Conservation (phyloP, 2,329 filamentous ascomycete genomes). For the Sporothrix protearum region DNA sequence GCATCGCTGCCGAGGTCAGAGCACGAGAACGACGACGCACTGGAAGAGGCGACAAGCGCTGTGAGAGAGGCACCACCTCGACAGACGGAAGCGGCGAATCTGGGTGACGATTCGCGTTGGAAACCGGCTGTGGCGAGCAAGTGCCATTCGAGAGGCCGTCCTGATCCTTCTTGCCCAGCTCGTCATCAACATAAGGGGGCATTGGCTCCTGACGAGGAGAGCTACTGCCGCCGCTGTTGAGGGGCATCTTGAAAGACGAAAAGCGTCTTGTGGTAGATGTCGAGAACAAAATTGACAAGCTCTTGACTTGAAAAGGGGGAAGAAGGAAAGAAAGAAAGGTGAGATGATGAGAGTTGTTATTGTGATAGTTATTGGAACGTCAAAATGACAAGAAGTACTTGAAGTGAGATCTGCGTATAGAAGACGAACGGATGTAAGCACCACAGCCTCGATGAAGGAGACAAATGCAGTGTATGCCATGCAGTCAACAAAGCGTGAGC, state of each 20-base stretch:
- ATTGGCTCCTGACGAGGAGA: background rate
- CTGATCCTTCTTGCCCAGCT: background rate
- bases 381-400: background rate
- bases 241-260: background rate
- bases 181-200: background rate
- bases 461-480: background rate
- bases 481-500: background rate
- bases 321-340: background rate
- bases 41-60: too few relatives aligned
- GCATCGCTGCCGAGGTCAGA: background rate
- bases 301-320: background rate
- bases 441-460: background rate
- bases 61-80: too few relatives aligned
- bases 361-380: background rate
- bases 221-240: background rate
- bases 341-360: background rate
- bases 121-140: background rate
- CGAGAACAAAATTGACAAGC: background rate
- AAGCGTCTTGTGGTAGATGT: background rate
- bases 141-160: too few relatives aligned
- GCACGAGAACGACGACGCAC: too few relatives aligned
- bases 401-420: background rate
- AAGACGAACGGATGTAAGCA: background rate
- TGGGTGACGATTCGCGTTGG: background rate
- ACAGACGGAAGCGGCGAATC: background rate